Evolutionary conservation across 2,329 filamentous ascomycete genomes (phyloP).

Genomic region (Cytospora mali): DNA sequence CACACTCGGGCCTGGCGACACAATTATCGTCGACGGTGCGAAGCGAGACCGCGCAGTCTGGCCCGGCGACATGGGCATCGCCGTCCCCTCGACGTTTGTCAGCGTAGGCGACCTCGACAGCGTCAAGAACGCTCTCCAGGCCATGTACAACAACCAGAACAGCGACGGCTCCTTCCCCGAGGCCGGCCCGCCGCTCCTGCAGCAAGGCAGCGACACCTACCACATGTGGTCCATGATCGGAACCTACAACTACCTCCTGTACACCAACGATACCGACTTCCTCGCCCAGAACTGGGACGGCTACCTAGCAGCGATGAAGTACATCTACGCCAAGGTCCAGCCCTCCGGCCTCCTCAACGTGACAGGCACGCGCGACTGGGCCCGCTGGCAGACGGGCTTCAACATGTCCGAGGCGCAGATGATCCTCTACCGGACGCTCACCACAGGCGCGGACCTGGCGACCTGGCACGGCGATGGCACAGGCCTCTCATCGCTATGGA

Average conservation of each 20-base stretch:
- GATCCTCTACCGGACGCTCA: slow-evolving; percentile 57
- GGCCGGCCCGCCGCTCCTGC: slow-evolving; percentile 47
- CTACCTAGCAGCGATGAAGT: slow-evolving; percentile 37
- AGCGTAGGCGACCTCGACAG: slow-evolving; percentile 52
- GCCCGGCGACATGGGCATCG: slow-evolving; percentile 61
- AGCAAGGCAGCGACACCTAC: slow-evolving; percentile 40
- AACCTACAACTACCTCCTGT: slow-evolving; percentile 58
- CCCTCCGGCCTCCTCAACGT: slow-evolving; percentile 49
- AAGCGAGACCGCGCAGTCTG: slow-evolving; percentile 59
- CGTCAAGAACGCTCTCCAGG: slow-evolving; percentile 49
- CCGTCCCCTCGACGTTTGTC: slow-evolving; percentile 52
- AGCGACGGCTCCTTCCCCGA: slow-evolving; percentile 52
- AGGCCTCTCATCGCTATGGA: slow-evolving; percentile 44
- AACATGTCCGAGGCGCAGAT: slow-evolving; percentile 56
- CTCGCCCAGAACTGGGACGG: slow-evolving; percentile 38
- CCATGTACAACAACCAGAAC: slow-evolving; percentile 44
- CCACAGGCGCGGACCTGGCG: slow-evolving; percentile 55
- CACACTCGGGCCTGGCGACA: slow-evolving; percentile 37
- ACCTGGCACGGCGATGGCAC: slow-evolving; percentile 42
- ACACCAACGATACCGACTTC: slow-evolving; percentile 49
- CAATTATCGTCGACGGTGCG: slow-evolving; percentile 51
- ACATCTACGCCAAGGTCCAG: slow-evolving; percentile 33
- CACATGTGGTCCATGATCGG: slow-evolving; percentile 53
- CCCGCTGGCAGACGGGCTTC: slow-evolving; percentile 49
- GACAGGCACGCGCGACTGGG: slow-evolving; percentile 55